These are phyloP conservation scores for Globisporangium cederbergense DNA, from an alignment of 352 stramenopile species.

Conservation along the genomic window DNA sequence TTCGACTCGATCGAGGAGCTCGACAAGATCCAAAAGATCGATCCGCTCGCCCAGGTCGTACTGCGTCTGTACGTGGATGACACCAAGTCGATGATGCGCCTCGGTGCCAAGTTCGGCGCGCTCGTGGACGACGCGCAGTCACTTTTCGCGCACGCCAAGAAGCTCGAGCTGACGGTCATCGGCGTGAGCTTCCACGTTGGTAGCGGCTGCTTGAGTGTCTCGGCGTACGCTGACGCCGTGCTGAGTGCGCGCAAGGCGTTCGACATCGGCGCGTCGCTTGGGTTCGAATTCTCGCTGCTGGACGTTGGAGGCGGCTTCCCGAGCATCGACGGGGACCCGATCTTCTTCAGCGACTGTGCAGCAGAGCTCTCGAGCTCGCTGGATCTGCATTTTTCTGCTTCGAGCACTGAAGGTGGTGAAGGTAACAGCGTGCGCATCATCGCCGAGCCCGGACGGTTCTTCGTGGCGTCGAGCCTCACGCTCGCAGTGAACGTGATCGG, in stretches of 20 bases:
- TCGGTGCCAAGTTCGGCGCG: constrained; percentile 94
- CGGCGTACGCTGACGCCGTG: constrained; percentile 89
- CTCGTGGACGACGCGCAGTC: constrained; percentile 86
- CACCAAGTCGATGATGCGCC: constrained; percentile 86
- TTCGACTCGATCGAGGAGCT: constrained; percentile 94
- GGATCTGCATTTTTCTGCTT: constrained; percentile 62
- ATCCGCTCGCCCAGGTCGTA: constrained; percentile 84
- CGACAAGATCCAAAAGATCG: constrained; percentile 88
- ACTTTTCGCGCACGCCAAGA: constrained; percentile 85
- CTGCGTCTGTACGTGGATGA: constrained; percentile 94
- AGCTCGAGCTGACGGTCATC: constrained; percentile 83
- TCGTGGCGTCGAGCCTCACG: constrained; percentile 89
- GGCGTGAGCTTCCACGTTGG: constrained; percentile 95
- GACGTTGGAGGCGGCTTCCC: constrained; percentile 96
- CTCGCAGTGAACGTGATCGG: constrained; percentile 92
- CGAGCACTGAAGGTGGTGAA: constrained; percentile 26
- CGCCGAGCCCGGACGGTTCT: constrained; percentile 95
- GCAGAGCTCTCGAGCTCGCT: constrained; percentile 67
- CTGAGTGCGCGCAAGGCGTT: constrained; percentile 83
- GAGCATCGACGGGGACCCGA: constrained; percentile 67
- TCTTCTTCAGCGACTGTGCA: constrained; percentile 81
- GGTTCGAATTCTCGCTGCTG: constrained; percentile 87
- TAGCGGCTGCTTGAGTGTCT: constrained; percentile 90
- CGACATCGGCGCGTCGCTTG: constrained; percentile 83
- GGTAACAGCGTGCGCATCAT: constrained; percentile 82